Conservation (phyloP, 148 eudicot species). For the Fallopia convolvulus region DNA sequence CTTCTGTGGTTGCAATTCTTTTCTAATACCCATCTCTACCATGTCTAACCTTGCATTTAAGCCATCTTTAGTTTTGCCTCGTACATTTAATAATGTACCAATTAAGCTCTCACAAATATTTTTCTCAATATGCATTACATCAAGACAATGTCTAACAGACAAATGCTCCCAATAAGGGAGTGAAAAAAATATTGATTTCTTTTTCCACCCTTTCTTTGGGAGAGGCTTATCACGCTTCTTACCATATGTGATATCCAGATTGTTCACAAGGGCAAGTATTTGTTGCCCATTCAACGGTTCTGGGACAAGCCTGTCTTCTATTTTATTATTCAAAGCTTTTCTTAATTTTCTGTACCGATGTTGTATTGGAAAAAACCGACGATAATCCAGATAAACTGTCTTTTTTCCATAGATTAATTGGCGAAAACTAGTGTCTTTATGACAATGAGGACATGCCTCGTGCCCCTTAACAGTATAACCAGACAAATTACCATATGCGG, state of each 20-base stretch:
- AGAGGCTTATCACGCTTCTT: not conserved
- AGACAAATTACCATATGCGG: not conserved
- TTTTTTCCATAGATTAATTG: not conserved
- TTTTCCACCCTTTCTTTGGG: not conserved
- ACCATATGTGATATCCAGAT: too few relatives aligned
- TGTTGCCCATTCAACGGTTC: not conserved
- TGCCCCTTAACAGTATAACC: not conserved
- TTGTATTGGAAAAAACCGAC: not conserved
- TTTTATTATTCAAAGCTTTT: not conserved
- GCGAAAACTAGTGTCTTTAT: not conserved
- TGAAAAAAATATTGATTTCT: not conserved
- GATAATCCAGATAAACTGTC: not conserved
- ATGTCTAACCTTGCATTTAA: conserved; percentile 7
- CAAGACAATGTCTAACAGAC: not conserved
- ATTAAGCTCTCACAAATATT: not conserved
- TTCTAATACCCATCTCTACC: conserved; percentile 8
- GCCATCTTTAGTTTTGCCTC: not conserved
- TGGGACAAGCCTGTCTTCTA: too few relatives aligned
- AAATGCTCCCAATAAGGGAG: not conserved
- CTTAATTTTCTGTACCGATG: not conserved
- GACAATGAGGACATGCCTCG: conserved; percentile 12
- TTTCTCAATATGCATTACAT: not conserved
- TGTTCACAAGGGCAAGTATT: not conserved
- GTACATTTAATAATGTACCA: not conserved
- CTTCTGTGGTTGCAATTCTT: not conserved